Evolutionary conservation across 2,329 filamentous ascomycete genomes (phyloP), one percentile per base, ranked within the genome.

Genomic region (Penicillium capsulatum): DNA sequence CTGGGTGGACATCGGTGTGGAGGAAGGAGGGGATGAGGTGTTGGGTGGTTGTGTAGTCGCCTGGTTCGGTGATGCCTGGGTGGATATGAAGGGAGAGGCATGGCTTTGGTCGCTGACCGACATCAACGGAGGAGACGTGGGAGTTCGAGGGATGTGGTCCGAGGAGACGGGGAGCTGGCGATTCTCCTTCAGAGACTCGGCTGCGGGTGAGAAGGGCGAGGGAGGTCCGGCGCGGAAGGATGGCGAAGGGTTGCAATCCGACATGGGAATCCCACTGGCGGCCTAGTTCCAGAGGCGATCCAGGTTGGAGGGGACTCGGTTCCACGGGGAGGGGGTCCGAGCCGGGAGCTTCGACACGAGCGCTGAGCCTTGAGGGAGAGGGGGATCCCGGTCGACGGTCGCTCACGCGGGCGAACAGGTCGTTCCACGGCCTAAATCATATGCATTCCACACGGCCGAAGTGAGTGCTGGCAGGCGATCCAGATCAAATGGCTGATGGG

Each of bases 81-180:
- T 59, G 53, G 67, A 61, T 59, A 61, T 58, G 58, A 68, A 64
- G 53, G 62, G 60, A 55, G 66, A 63, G 61, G 64, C 70, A 73
- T 73, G 66, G 54, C 65, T 71, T 58, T 65, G 66, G 57, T 68
- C 63, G 54, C 65, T 67, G 58, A 70, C 66, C 64, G 69, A 71
- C 70, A 73, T 73, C 63, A 69, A 71, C 61, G 66, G 65, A 67
- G 66, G 63, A 45, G 67, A 70, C 56, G 61, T 66, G 48, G 63
- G 63, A 26, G 63, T 64, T 43, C 64, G 62, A 24, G 63, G 63
- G 20, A 57, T 58, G 39, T 60, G 57, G 42, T 59, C 61, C 50
- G 53, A 59, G 36, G 59, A 52, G 47, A 54, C 44, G 36, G 47
- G 48, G 16, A 55, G 52, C 35, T 51, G 51, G 35, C 38, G 48